Evolutionary conservation across 768 basidiomycete genomes (phyloP).

Genomic region (Imleria badia): DNA sequence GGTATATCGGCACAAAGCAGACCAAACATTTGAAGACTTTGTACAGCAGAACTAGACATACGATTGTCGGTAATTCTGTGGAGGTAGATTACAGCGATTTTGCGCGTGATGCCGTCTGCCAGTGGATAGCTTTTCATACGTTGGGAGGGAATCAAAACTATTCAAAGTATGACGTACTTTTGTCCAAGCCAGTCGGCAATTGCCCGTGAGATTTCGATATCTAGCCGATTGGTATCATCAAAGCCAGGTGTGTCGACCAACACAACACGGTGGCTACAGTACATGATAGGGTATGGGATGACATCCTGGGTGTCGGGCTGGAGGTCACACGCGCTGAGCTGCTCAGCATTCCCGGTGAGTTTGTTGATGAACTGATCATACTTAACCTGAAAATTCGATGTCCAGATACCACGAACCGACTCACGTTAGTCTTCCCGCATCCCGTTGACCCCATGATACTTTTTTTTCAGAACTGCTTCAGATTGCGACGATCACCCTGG

Average conservation of each 20-base stretch:
- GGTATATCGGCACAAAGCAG: slow-evolving; percentile 35
- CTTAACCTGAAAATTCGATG: background rate
- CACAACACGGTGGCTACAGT: background rate
- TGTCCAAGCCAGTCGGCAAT: slow-evolving; percentile 21
- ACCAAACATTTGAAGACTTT: slow-evolving; percentile 36
- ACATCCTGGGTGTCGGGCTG: slow-evolving; percentile 12
- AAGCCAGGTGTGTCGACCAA: slow-evolving; percentile 24
- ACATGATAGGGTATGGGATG: background rate
- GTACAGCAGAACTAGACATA: slow-evolving; percentile 29
- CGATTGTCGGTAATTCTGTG: slow-evolving; percentile 37
- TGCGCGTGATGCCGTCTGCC: slow-evolving; percentile 1
- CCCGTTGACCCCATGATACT: slow-evolving; percentile 26
- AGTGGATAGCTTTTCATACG: slow-evolving; percentile 9
- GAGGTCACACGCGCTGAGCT: background rate
- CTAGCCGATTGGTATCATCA: slow-evolving; percentile 18
- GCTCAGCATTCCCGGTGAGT: slow-evolving; percentile 3
- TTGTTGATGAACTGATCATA: slow-evolving; percentile 13
- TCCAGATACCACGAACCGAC: background rate
- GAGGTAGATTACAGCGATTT: slow-evolving; percentile 33
- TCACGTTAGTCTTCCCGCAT: slow-evolving; percentile 22
- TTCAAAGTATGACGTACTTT: slow-evolving; percentile 5
- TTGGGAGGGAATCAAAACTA: background rate
- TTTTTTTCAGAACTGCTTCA: background rate
- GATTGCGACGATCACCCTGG: background rate
- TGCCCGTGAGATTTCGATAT: slow-evolving; percentile 6